Evolutionary conservation across 2,329 filamentous ascomycete species (phyloP), one percentile per base, ranked within the genome.

Genomic region (Colletotrichum lentis): DNA sequence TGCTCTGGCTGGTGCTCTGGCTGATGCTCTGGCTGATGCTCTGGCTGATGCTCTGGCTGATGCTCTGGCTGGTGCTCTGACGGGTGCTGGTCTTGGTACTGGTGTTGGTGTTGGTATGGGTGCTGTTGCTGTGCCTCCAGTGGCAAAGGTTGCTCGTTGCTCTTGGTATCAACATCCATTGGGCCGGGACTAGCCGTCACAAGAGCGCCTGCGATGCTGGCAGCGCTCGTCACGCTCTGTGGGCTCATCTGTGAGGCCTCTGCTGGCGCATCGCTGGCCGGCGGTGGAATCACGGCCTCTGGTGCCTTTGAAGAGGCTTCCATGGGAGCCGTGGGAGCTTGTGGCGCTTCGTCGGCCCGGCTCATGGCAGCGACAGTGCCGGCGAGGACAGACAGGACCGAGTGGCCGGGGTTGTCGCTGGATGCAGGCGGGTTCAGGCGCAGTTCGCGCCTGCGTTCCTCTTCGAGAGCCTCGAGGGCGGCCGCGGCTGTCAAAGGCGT

Each of bases 331-430:
- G 81, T 82, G 1, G 81, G 80, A 58, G 79, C 80, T 70, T 76
- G 80, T n/a, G 84, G 82, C 70, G 81, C 82, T 75, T 88, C 86
- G 64, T 83, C 79, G n/a, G 85, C 79, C 67, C 84, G 85, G 75
- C 85, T 88, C 80, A 88, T 85, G 55, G 80, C 80, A 70, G 82
- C 81, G 64, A 79, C 82, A 52, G 83, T 83, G 43, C 85, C 84
- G 79, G 88, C 82, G 55, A 89, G 79, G 22, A 85, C 84, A 24
- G 82, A 80, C 37, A 89, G 77, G 39, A 82, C 84, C 67, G 79
- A 82, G 61, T 86, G 85, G n/a, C 80, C 80, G 22, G 85, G 83
- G 62, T 86, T 86, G 47, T 87, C 84, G 74, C 81, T 86, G 57
- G 79, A 81, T 43, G 80, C 80, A 44, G 80, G 77, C 60, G 80